phyloP scores from a whole-genome alignment of 192 early-diverging fungal genomes.

The Backusella morwellensis region DNA sequence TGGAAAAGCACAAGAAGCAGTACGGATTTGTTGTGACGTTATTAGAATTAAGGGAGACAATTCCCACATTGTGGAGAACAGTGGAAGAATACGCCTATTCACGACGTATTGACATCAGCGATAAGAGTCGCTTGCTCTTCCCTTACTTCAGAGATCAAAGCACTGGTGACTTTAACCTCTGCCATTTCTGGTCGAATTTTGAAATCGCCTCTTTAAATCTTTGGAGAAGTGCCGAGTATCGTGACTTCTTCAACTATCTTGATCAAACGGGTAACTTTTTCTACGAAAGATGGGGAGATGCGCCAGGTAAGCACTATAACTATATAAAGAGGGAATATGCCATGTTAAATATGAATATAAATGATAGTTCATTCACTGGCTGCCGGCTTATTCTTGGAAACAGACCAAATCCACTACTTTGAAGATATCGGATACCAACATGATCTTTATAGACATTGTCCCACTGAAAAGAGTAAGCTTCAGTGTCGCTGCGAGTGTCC shows the following conservation, averaged over 20 bases:
- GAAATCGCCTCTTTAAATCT: conserved; percentile 71
- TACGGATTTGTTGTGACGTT: conserved; percentile 65
- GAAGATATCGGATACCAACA: conserved; percentile 76
- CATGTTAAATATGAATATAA: no score
- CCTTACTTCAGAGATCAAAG: conserved; percentile 34
- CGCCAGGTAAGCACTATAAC: conserved; percentile 44
- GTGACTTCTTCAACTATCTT: conserved; percentile 61
- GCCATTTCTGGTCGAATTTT: conserved; percentile 84
- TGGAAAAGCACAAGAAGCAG: conserved; percentile 59
- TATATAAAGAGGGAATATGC: neutral
- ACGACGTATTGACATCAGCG: conserved; percentile 23
- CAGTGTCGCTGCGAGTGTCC: conserved; percentile 36
- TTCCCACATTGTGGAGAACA: conserved; percentile 58
- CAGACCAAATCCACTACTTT: conserved; percentile 69
- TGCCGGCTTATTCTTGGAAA: conserved; percentile 55
- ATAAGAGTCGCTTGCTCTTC: conserved; percentile 18
- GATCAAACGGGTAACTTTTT: conserved; percentile 71
- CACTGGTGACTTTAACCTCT: conserved; percentile 56
- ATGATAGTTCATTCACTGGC: conserved; percentile 64
- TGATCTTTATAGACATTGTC: conserved; percentile 61
- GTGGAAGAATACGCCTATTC: conserved; percentile 29
- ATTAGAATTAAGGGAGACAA: conserved; percentile 47
- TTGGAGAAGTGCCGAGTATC: conserved; percentile 56
- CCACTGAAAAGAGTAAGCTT: conserved; percentile 39
- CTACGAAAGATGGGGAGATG: conserved; percentile 82